Base-by-base conservation (phyloP, 192 early-diverging fungal genomes). In the Coemansia sp. region DNA sequence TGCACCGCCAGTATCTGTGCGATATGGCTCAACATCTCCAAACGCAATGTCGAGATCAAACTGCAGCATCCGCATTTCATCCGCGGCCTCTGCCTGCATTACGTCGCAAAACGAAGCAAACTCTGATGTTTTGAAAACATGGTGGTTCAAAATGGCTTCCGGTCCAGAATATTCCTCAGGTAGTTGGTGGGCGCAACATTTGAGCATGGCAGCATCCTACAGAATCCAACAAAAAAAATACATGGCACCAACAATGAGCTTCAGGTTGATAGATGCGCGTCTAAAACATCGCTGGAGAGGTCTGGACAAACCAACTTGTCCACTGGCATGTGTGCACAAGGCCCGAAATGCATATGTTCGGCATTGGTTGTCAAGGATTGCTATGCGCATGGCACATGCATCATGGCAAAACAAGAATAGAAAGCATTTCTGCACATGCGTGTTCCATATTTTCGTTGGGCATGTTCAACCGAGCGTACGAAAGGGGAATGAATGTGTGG, bases 141-240 rank as follows among this genome's bases (percentile, higher is more conserved):
- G 71, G 61, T 73, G 63, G 62, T 65, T 52, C 11, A 82, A 63
- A 22, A 69, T 72, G 41, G 64, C 70, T 17, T 63, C 34, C 15
- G 50, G 52, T 20, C 58, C 67, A 53, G 8, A 36, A 20, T 60
- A 64, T 9, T 56, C 59, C 11, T 57, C 57, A 34, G 74, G 71
- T 5, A 76, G 55, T 17, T 65, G 65, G 25, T 32, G 56, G 13
- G 49, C 29, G 68, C 79, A 82, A 67, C 79, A 82, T 59, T 67
- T 70, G 17, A 82, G 61, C 42, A 70, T 48, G 0, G 79, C 79
- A 23, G 69, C 49, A 54, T 82, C 79, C 79, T 82, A 82, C 57
- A 73, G 6, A 66, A 40, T 22, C 33, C 35, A 34, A 17, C 5
- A 57, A 57, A 57, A 34, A 57, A 9, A 17, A 34, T 56, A 34